Evolutionary conservation across 768 basidiomycete species (phyloP), one percentile per base, ranked within the genome.

Genomic region (Phylloporus arenicola): DNA sequence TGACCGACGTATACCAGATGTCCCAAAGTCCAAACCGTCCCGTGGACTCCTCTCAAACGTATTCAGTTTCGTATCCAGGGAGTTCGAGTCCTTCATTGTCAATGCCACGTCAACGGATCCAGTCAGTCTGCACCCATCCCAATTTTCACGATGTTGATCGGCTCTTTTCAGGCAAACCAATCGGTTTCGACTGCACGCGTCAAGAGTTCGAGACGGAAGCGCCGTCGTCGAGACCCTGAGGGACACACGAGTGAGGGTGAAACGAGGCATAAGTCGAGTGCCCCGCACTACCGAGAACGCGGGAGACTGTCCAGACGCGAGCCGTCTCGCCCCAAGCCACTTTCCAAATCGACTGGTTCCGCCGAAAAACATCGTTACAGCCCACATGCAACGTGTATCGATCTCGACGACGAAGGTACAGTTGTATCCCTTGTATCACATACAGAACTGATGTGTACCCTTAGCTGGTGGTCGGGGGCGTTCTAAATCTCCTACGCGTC

Each of bases 61-160:
- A 5, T 74, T 88, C 55, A 76, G 70, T 63, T 87, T 82, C 62
- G 78, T 91, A 5, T 80, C 86, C 11, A 74, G 80, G 44, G 88
- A 91, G 64, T 61, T 89, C 33, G 81, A 81, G 41, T 81, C 81
- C 11, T 90, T 91, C 64, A 75, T 89, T 22, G 68, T 76, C 17
- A 83, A 72, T 58, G 88, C 88, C 43, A 80, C 83, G 20, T 41
- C 47, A 9, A 83, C 54, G 9, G 51, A 47, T 22, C 43, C 51
- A 53, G 57, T 61, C 57, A 56, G 62, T 60, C 42, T 24, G 12
- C 4, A 37, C 22, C 20, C 17, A 3, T 44, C 27, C 13, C 16
- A 6, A n/a, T 16, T 33, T 33, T 16, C n/a, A 45, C 25, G 20
- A 4, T 43, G 31, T 50, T 64, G 43, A 56, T 48, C 24, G 8